Evolutionary conservation across 2,329 filamentous ascomycete genomes (phyloP).

Genomic region (Ophiosphaerella narmari): DNA sequence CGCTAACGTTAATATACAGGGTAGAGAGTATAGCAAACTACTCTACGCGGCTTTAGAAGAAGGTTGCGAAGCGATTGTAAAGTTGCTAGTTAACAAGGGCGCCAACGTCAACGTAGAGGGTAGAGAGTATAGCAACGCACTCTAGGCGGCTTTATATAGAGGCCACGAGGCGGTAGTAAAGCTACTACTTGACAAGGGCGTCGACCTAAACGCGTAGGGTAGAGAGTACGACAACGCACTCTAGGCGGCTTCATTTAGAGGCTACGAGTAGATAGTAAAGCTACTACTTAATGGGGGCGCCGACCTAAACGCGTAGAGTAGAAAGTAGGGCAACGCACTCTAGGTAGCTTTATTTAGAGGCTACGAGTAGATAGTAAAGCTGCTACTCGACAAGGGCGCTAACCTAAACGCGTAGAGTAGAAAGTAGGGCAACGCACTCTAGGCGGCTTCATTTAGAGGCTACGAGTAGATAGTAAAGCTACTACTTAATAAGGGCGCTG

Average conservation of each 20-base stretch:
- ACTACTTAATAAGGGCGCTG: background rate
- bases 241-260: background rate
- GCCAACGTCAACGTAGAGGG: no score
- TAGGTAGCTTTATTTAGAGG: background rate
- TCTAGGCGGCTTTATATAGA: background rate
- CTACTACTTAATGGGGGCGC: background rate
- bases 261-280: slow-evolving; percentile 1
- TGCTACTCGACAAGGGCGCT: background rate
- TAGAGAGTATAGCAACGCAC: no score
- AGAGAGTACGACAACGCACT: background rate
- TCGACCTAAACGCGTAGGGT: background rate
- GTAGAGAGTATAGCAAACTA: background rate
- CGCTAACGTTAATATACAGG: background rate
- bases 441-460: background rate
- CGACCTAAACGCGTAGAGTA: background rate
- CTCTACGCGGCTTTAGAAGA: no score
- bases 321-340: background rate
- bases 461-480: slow-evolving; percentile 1
- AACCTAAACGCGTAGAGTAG: background rate
- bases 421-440: background rate
- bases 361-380: slow-evolving; percentile 1
- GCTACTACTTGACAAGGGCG: background rate
- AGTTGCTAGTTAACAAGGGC: no score
- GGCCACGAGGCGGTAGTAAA: slow-evolving; percentile 3
- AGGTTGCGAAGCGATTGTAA: no score